Evolutionary conservation across 495 filamentous ascomycete species (phyloP), one percentile per base, ranked within the genome.

Genomic region (Trichoderma virens): DNA sequence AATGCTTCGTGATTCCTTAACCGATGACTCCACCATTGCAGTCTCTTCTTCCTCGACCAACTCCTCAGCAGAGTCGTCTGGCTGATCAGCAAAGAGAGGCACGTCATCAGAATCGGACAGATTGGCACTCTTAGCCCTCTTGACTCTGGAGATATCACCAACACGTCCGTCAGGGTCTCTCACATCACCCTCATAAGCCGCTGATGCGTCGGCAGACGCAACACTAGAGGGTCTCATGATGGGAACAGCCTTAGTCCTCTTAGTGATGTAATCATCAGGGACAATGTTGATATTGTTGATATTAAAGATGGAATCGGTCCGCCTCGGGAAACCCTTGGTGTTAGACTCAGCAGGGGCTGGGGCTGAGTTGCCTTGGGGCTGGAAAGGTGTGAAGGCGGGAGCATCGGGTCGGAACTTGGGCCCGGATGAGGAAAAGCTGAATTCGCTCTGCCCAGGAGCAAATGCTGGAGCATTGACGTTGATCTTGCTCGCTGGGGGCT

Each of bases 401-500:
- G 90, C 92, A 72, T 88, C 87, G 0, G 91, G 89, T 63, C 91
- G 89, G 79, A 97, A 91, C 2, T 85, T 83, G 39, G 88, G 82
- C 2, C 83, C 81, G 61, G 76, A 80, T 7, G 86, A 76, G 16
- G 86, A 88, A 74, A 92, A 93, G 73, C 82, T 89, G 78, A 95
- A 93, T 60, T 88, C 83, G 68, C 82, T 82, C 32, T 76, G 79
- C 25, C 79, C 80, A 5, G 93, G 90, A 4, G 83, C 87, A 70
- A 96, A 95, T 16, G 80, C 76, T 4, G 90, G 83, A 14, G 90
- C 88, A 60, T 83, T 71, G 56, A 85, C 86, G 71, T 92, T 92
- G 71, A 92, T 83, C 69, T 78, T 81, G 18, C 74, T 9, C 38
- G 35, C 59, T 27, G 16, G 31, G 5, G 35, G 31, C 59, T 60